Evolutionary conservation across 768 basidiomycete genomes (phyloP).

Genomic region (Gymnopilus junonius): DNA sequence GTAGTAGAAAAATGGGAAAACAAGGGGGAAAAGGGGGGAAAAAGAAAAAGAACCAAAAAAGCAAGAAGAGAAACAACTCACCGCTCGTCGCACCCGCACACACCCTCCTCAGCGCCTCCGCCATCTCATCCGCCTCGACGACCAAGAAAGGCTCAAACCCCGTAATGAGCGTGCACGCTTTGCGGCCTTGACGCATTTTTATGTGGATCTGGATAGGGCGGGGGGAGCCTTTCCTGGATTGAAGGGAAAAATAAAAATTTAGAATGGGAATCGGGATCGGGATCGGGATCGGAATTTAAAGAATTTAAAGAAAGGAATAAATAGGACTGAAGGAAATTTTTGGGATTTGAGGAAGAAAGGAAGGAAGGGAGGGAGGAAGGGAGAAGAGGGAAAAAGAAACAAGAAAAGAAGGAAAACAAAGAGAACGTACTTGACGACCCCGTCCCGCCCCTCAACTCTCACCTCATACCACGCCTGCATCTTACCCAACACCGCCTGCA

Average conservation of each 20-base stretch:
- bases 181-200: constrained; percentile 80
- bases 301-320: no score
- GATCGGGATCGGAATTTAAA: no score
- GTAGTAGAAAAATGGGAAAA: neutral
- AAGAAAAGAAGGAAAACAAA: neutral
- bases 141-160: constrained; percentile 80
- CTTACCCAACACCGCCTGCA: constrained; percentile 53
- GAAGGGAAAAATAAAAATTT: no score
- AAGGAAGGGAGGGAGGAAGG: neutral
- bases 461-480: constrained; percentile 86
- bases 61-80: constrained; percentile 20
- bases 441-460: constrained; percentile 56
- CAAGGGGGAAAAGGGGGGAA: neutral
- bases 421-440: constrained; percentile 58
- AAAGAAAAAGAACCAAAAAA: neutral
- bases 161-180: constrained; percentile 74
- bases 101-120: constrained; percentile 73
- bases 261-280: no score
- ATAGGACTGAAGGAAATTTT: no score
- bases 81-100: constrained; percentile 85
- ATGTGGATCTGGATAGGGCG: constrained; percentile 72
- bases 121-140: constrained; percentile 70
- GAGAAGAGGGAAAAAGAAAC: neutral
- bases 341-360: neutral
- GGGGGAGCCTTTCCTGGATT: constrained; percentile 76